Evolutionary conservation across 805 yeast genomes (phyloP).

Genomic region (Candida vaughaniae): DNA sequence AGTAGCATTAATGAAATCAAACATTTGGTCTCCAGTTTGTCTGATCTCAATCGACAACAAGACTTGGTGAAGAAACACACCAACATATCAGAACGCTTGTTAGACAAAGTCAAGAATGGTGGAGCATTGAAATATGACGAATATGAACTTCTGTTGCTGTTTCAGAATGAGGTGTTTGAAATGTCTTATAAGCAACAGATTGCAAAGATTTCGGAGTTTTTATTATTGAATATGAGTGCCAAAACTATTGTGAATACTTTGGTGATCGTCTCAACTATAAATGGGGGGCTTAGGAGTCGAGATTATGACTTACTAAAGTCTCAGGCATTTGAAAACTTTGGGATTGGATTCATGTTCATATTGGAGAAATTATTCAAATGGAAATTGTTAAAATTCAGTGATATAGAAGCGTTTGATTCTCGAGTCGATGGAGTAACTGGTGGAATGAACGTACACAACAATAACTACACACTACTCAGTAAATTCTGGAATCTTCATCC

Average conservation of each 20-base stretch:
- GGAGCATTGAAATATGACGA: conserved; percentile 23
- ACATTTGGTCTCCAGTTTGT: conserved; percentile 67
- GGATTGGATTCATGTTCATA: conserved; percentile 49
- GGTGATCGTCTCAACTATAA: conserved; percentile 58
- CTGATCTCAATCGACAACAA: conserved; percentile 65
- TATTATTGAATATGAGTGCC: conserved; percentile 32
- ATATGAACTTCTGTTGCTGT: conserved; percentile 49
- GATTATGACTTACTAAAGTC: conserved; percentile 57
- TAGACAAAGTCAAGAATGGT: conserved; percentile 41
- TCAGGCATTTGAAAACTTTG: conserved; percentile 63
- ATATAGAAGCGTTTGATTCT: conserved; percentile 17
- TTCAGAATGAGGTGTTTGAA: conserved; percentile 69
- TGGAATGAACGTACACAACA: conserved; percentile 26
- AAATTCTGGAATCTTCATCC: conserved; percentile 53
- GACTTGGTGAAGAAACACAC: conserved; percentile 72
- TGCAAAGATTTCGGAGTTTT: conserved; percentile 36
- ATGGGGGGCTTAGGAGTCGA: conserved; percentile 65
- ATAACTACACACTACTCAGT: conserved; percentile 37
- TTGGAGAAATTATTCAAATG: conserved; percentile 49
- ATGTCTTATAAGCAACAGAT: conserved; percentile 36
- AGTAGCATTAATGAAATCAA: conserved; percentile 50
- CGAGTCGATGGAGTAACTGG: conserved; percentile 33
- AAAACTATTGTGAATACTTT: conserved; percentile 51
- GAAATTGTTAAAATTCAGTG: conserved; percentile 44
- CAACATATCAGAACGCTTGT: conserved; percentile 62